A percentile compares a stretch with the other conserved stretches of the same genome.
Evolutionary conservation across 495 filamentous ascomycete genomes (phyloP).

Genomic region (Talaromyces thailandensis): DNA sequence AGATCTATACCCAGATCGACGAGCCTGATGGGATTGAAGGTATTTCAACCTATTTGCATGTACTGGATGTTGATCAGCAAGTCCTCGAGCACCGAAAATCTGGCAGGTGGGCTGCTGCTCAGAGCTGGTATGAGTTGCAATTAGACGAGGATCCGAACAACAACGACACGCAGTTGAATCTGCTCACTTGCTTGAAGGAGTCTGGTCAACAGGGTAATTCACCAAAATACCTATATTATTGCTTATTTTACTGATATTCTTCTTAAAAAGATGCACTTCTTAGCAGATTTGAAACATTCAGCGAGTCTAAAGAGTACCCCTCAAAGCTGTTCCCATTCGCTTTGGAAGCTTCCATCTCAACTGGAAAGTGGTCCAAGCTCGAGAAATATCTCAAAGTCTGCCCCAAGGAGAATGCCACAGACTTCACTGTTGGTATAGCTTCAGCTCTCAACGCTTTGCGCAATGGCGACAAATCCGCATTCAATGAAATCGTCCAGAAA

Average conservation of each 20-base stretch:
- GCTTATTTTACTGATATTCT: slow-evolving; percentile 15
- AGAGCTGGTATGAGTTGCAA: slow-evolving; percentile 93
- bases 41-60: slow-evolving; percentile 74
- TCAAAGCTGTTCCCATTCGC: slow-evolving; percentile 66
- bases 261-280: slow-evolving; percentile 61
- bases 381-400: slow-evolving; percentile 54
- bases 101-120: slow-evolving; percentile 94
- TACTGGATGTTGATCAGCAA: slow-evolving; percentile 82
- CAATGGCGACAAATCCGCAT: slow-evolving; percentile 40
- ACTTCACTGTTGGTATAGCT: slow-evolving; percentile 79
- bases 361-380: slow-evolving; percentile 67
- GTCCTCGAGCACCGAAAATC: slow-evolving; percentile 85
- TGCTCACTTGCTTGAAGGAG: slow-evolving; percentile 83
- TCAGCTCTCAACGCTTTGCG: slow-evolving; percentile 59
- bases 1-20: slow-evolving; percentile 94
- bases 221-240: slow-evolving; percentile 5
- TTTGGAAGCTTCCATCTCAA: slow-evolving; percentile 86
- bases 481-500: slow-evolving; percentile 48
- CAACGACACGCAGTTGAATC: slow-evolving; percentile 66
- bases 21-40: slow-evolving; percentile 96
- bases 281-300: slow-evolving; percentile 73
- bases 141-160: slow-evolving; percentile 72
- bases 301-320: slow-evolving; percentile 39
- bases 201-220: slow-evolving; percentile 76
- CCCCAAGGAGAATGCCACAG: slow-evolving; percentile 44